These are phyloP conservation scores for Cordyceps cateniannulata DNA, from an alignment of 2,329 filamentous ascomycete genomes.

Conservation along the genomic window DNA sequence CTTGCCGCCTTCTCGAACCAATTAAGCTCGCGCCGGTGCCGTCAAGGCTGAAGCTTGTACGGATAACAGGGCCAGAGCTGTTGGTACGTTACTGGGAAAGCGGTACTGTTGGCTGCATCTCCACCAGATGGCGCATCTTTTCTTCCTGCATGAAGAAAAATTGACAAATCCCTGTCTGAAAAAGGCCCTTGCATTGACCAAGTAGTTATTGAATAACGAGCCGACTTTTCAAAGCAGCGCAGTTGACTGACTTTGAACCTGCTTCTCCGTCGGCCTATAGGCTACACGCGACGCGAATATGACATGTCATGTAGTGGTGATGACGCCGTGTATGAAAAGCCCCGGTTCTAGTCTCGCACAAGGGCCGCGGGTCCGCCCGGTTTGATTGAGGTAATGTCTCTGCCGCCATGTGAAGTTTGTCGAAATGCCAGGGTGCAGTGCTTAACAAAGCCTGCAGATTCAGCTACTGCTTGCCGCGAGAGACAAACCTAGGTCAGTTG, in stretches of 20 bases:
- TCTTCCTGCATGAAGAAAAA: neutral
- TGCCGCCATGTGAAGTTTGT: neutral
- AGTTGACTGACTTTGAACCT: neutral
- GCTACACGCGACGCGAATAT: neutral
- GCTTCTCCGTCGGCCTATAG: neutral
- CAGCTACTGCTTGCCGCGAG: neutral
- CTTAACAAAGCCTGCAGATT: neutral
- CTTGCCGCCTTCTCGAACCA: neutral
- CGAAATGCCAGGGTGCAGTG: neutral
- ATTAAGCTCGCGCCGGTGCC: neutral
- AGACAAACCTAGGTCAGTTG: neutral
- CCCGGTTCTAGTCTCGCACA: neutral
- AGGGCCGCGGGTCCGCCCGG: neutral
- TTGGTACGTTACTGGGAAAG: neutral
- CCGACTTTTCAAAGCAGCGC: neutral
- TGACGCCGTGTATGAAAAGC: neutral
- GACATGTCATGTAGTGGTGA: conserved; percentile 9
- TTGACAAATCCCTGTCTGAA: neutral
- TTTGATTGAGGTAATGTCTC: neutral
- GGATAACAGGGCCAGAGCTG: neutral
- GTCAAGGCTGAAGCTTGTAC: neutral
- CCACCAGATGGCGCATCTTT: neutral
- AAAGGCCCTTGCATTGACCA: neutral
- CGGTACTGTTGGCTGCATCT: neutral
- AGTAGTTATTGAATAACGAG: neutral